Evolutionary conservation across 768 basidiomycete species (phyloP).

Genomic region (Calocera cornea): DNA sequence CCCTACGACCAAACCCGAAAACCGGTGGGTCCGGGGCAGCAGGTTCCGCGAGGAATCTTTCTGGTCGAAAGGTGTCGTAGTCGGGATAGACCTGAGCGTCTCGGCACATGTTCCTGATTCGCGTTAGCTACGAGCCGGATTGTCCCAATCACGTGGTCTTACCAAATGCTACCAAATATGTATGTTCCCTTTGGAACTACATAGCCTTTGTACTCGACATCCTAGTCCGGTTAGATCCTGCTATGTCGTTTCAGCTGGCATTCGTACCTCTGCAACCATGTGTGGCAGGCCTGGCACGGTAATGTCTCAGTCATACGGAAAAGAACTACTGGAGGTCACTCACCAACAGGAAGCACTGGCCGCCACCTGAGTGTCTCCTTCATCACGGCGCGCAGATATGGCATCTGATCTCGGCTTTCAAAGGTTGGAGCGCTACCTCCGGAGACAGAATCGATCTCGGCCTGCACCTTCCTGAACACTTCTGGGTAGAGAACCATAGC

Average conservation of each 20-base stretch:
- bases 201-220: not conserved
- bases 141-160: not conserved
- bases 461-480: not conserved
- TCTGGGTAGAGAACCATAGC: not conserved
- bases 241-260: not conserved
- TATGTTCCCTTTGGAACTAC: not conserved
- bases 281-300: not conserved
- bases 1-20: not conserved
- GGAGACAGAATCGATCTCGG: not conserved
- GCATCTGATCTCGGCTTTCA: not conserved
- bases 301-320: not conserved
- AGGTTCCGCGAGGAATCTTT: conserved; percentile 11
- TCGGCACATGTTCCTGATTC: conserved; percentile 7
- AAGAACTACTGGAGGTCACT: not conserved
- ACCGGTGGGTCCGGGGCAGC: not conserved
- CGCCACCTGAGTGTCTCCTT: not conserved
- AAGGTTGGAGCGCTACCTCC: not conserved
- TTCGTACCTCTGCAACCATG: not conserved
- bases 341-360: not conserved
- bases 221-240: not conserved
- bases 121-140: not conserved
- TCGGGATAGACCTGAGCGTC: conserved; percentile 12
- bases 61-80: conserved; percentile 15
- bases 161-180: not conserved
- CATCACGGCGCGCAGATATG: not conserved